Conservation (phyloP, 2,329 filamentous ascomycete species). For the Tolypocladium amazonense region DNA sequence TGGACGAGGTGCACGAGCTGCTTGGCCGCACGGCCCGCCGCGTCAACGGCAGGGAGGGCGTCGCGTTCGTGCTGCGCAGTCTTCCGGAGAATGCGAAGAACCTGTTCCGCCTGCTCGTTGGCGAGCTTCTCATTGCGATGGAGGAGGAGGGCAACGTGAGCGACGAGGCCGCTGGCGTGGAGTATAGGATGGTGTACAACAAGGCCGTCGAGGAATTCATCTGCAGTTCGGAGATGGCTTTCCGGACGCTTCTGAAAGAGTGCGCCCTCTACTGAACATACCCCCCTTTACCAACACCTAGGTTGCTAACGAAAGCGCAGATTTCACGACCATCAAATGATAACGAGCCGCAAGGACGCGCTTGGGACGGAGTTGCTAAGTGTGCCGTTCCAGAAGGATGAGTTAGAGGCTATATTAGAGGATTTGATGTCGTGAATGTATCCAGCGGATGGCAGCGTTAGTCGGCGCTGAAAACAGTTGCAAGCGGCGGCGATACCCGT, state of each 20-base stretch:
- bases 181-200: slow-evolving; percentile 86
- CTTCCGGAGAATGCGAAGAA: slow-evolving; percentile 86
- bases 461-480: background rate
- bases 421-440: slow-evolving; percentile 38
- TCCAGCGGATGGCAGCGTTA: background rate
- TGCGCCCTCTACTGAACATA: slow-evolving; percentile 28
- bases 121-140: slow-evolving; percentile 67
- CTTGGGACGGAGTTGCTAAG: slow-evolving; percentile 77
- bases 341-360: slow-evolving; percentile 76
- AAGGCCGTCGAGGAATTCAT: slow-evolving; percentile 97
- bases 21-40: slow-evolving; percentile 71
- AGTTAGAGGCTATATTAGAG: slow-evolving; percentile 80
- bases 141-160: slow-evolving; percentile 43
- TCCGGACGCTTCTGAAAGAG: slow-evolving; percentile 88
- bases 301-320: slow-evolving; percentile 29
- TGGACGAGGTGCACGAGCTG: slow-evolving; percentile 83
- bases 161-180: slow-evolving; percentile 55
- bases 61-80: slow-evolving; percentile 81
- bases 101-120: slow-evolving; percentile 74
- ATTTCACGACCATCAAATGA: slow-evolving; percentile 97
- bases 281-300: background rate
- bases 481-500: too few relatives aligned
- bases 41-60: slow-evolving; percentile 81
- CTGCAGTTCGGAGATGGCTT: slow-evolving; percentile 91
- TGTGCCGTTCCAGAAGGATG: slow-evolving; percentile 76